Percentiles rank a stretch among this genome's conserved stretches.
These are phyloP conservation scores for Cyberlindnera euphorbiiphila DNA, from an alignment of 805 yeast genomes.

Conservation along the genomic window DNA sequence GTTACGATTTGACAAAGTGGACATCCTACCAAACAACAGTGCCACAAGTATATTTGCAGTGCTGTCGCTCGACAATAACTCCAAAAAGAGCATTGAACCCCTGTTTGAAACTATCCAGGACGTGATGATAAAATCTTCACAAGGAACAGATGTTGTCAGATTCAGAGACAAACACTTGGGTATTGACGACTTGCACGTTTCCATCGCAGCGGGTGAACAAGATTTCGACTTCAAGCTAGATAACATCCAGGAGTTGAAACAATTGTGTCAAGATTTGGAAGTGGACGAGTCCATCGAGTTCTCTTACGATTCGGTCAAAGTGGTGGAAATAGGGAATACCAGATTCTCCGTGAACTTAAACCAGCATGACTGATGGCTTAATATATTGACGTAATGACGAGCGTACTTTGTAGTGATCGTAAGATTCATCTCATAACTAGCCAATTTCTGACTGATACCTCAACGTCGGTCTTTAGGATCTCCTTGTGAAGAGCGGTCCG, in stretches of 20 bases:
- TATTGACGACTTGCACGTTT: slow-evolving; percentile 16
- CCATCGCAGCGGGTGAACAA: slow-evolving; percentile 7
- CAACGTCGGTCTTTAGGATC: too few relatives aligned
- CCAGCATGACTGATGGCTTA: not conserved
- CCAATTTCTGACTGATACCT: too few relatives aligned
- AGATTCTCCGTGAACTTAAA: slow-evolving; percentile 6
- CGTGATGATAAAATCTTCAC: not conserved
- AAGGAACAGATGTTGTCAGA: slow-evolving; percentile 3
- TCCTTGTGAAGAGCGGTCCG: too few relatives aligned
- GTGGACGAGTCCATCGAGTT: slow-evolving; percentile 11
- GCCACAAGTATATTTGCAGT: slow-evolving; percentile 8
- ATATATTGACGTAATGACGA: not conserved
- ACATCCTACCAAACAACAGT: slow-evolving; percentile 9
- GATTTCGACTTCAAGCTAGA: slow-evolving; percentile 5
- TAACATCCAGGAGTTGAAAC: slow-evolving; percentile 9
- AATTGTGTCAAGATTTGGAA: slow-evolving; percentile 11
- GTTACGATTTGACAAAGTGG: slow-evolving; percentile 11
- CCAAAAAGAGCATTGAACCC: slow-evolving; percentile 7
- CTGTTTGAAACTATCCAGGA: slow-evolving; percentile 8
- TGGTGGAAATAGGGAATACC: slow-evolving; percentile 9
- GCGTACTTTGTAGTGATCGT: too few relatives aligned
- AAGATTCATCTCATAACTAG: too few relatives aligned
- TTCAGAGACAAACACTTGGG: slow-evolving; percentile 4
- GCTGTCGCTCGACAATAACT: slow-evolving; percentile 7
- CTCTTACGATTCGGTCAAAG: slow-evolving; percentile 12